Evolutionary conservation across 768 basidiomycete species (phyloP).

Genomic region (Sporobolomyces phaffii): DNA sequence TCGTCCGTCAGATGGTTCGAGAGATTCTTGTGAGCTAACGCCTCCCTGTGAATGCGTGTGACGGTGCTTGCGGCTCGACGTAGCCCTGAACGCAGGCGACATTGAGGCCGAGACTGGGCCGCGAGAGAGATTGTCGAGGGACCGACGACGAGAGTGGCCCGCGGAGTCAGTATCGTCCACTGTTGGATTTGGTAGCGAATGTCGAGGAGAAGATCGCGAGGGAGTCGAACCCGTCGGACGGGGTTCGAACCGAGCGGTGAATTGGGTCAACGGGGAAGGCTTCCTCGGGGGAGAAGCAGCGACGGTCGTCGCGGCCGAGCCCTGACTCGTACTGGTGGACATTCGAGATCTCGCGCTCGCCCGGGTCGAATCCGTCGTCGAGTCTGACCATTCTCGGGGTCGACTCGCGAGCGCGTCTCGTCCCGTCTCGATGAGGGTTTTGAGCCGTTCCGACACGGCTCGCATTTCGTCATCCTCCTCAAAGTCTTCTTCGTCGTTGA

Average conservation of each 20-base stretch:
- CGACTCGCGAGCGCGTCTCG: constrained; percentile 11
- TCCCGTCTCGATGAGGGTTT: constrained; percentile 6
- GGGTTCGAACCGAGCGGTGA: not conserved
- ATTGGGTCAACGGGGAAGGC: not conserved
- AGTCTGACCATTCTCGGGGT: constrained; percentile 5
- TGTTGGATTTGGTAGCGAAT: too few relatives aligned
- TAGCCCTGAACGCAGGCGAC: too few relatives aligned
- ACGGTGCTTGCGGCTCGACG: too few relatives aligned
- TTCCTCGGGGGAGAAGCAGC: not conserved
- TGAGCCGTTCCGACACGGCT: constrained; percentile 1
- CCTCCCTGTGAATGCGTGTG: not conserved
- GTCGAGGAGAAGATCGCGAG: not conserved
- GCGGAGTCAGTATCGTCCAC: too few relatives aligned
- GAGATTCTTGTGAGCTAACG: not conserved
- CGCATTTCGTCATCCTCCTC: constrained; percentile 15
- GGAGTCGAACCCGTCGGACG: not conserved
- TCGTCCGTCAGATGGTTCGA: too few relatives aligned
- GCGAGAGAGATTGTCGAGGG: not conserved
- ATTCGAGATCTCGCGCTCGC: not conserved
- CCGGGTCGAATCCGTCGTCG: not conserved
- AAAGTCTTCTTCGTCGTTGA: too few relatives aligned
- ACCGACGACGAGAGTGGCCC: not conserved
- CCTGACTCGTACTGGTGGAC: not conserved
- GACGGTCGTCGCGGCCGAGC: not conserved
- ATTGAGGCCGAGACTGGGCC: not conserved